Evolutionary conservation across 1,139 yeast species (phyloP), one percentile per base, ranked within the genome.

Genomic region (Nakaseomyces kungkrabaensis): DNA sequence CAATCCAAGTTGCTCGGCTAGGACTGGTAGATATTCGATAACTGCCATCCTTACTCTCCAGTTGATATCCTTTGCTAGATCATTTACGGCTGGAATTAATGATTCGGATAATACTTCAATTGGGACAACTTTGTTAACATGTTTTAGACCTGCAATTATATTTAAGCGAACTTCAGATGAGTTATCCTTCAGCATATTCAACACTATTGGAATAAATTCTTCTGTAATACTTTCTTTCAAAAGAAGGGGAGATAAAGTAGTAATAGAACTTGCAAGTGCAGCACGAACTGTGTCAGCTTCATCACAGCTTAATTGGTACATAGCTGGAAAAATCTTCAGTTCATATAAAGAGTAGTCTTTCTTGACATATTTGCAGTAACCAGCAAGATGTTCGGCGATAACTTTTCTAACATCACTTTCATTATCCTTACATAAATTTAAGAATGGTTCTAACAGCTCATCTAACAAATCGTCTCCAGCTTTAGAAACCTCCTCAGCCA

Each of bases 41-140:
- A 94, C 92, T 13, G 98, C 98, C 66, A 94, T 76, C 64, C 98
- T 82, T 31, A 94, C 97, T 63, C 98, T 81, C 99, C 99, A 94
- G 65, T 90, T 94, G 61, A 84, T 84, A 70, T 94, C 98, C 66
- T 89, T 94, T 7, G 98, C 97, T 57, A 94, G 77, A 60, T 92
- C 97, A 26, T 96, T 84, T 56, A 94, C 90, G 2, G 98, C 98
- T 5, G 99, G 99, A 57, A 94, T 75, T 56, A 94, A 75, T 47
- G 89, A 84, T 60, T 90, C 90, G 38, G 95, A 82, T 58, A 94
- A 75, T 57, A 86, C 73, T 60, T 85, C 90, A 59, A 92, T 88
- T 34, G 98, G 98, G 61, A 92, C 87, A 50, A 92, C 95, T 61
- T 89, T 94, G 67, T 92, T 90, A 41, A 94, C 97, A 46, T 85